Evolutionary conservation across 176 grass and related monocot genomes (phyloP).

Genomic region (Oryza punctata): DNA sequence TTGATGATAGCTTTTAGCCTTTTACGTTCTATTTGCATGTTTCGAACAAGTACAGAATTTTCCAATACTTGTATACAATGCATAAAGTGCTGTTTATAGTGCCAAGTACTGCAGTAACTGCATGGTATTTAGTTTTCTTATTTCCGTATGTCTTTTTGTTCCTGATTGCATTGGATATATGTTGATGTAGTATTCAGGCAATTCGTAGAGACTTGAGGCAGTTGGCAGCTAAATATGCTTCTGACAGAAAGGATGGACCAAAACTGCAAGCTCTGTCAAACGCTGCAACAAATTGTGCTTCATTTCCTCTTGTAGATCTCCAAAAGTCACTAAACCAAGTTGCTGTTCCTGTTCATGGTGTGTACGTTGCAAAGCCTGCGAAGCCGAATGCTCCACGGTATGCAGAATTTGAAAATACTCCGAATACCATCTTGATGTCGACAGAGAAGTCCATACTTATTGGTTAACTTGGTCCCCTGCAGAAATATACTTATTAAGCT

Average conservation of each 20-base stretch:
- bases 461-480: constrained; percentile 2
- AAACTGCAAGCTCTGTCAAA: constrained; percentile 48
- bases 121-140: neutral
- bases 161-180: constrained; percentile 7
- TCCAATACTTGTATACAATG: constrained; percentile 12
- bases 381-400: constrained; percentile 36
- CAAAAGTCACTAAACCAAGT: constrained; percentile 1
- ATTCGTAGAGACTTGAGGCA: constrained; percentile 58
- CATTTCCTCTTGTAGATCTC: constrained; percentile 44
- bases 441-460: constrained; percentile 11
- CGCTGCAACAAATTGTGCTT: constrained; percentile 58
- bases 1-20: neutral
- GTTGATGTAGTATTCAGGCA: constrained; percentile 53
- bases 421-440: constrained; percentile 20
- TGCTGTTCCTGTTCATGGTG: constrained; percentile 55
- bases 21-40: neutral
- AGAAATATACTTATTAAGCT: constrained; percentile 56
- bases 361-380: constrained; percentile 50
- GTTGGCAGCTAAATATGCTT: constrained; percentile 58
- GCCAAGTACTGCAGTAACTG: neutral
- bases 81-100: neutral
- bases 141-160: neutral
- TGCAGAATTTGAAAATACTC: constrained; percentile 1
- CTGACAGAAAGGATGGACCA: constrained; percentile 54
- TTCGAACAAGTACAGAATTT: neutral